These are phyloP conservation scores for Pseudogymnoascus sp. DNA, from an alignment of 2,329 filamentous ascomycete genomes.

Conservation along the genomic window DNA sequence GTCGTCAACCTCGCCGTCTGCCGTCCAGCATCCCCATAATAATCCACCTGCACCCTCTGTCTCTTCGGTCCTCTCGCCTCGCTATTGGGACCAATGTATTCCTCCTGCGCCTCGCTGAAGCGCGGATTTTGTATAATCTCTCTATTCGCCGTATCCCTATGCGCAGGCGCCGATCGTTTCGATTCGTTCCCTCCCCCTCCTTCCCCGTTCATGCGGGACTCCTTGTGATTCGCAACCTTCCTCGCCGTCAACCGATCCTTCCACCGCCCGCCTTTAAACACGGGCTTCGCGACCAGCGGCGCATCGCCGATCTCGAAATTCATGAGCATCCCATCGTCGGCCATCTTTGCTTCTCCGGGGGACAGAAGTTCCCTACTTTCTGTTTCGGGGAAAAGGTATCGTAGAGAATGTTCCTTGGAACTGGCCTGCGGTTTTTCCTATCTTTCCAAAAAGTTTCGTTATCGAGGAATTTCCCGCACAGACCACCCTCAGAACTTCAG, in stretches of 20 bases:
- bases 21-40: neutral
- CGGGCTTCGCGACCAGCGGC: conserved; percentile 50
- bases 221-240: conserved; percentile 50
- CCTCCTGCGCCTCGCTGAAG: conserved; percentile 15
- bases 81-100: conserved; percentile 25
- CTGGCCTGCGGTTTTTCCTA: neutral
- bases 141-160: conserved; percentile 11
- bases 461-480: conserved; percentile 15
- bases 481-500: neutral
- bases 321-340: conserved; percentile 88
- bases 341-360: conserved; percentile 48
- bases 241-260: conserved; percentile 77
- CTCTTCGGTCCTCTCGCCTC: conserved; percentile 34
- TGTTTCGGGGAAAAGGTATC: neutral
- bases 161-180: conserved; percentile 7
- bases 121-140: conserved; percentile 3
- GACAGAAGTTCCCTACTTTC: neutral
- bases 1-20: conserved; percentile 23
- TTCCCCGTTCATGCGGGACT: conserved; percentile 32
- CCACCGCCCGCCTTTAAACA: conserved; percentile 87
- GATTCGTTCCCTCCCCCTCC: conserved; percentile 22
- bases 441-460: conserved; percentile 13
- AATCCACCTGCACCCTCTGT: conserved; percentile 32
- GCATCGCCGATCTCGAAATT: conserved; percentile 76
- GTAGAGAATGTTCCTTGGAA: neutral